Evolutionary conservation across 2,329 filamentous ascomycete species (phyloP), one percentile per base, ranked within the genome.

Genomic region (Diaporthe sp.): DNA sequence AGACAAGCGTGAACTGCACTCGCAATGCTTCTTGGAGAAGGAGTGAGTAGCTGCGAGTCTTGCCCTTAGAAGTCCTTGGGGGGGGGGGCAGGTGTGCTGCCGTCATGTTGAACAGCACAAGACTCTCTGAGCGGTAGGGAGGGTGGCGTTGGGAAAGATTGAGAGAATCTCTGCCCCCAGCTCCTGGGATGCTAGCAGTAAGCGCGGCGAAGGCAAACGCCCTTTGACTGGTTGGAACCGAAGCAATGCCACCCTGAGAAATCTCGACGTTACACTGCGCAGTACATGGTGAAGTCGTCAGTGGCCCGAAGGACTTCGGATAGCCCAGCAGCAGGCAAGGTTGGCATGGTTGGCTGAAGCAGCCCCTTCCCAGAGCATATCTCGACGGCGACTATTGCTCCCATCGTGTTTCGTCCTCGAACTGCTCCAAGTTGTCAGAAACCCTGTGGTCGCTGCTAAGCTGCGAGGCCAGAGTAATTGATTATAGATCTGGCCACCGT

Each of bases 301-400:
- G 42, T 72, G 28, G 69, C 69, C 75, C 75, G 75, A 75, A 75
- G 73, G 68, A 57, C 75, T 75, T 76, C 75, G 75, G 73, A 69
- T 65, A 55, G 62, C 62, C 42, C 53, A 59, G 74, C 67, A 59
- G 53, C 37, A 65, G 25, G n/a, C 67, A 57, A 44, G 39, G 31
- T 51, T 49, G 53, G 58, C 70, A 73, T 51, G 37, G 44, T 61
- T 70, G 46, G 58, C 57, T 65, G 37, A 28, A 65, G 44, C 58
- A 53, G 7, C 44, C 70, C 44, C 58, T 73, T 65, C 57, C 31
- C 46, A 73, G 58, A 51, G 39, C 46, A 65, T 42, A 34, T 62
- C 49, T 37, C 58, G 12, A 8, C 49, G n/a, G 17, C 31, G 34
- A 25, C n/a, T 65, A 53, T 62, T 55, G 44, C 25, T 15, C 37